Evolutionary conservation across 257 asterid species (phyloP).

Genomic region (Rhazya stricta): DNA sequence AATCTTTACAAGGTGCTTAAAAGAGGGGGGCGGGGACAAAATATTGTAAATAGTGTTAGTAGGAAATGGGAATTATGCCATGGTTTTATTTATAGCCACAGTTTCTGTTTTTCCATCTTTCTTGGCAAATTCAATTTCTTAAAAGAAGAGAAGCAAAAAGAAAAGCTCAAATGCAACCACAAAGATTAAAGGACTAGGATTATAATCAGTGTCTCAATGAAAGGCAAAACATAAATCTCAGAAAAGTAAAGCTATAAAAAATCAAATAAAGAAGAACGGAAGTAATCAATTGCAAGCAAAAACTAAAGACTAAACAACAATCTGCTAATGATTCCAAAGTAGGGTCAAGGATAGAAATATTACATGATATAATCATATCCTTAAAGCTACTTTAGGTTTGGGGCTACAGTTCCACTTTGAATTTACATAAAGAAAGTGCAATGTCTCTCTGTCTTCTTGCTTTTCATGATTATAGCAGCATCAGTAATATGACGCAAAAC

Average conservation of each 20-base stretch:
- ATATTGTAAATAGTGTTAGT: neutral
- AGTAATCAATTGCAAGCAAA: constrained; percentile 29
- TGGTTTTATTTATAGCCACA: neutral
- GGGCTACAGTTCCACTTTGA: constrained; percentile 24
- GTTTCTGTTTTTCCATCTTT: neutral
- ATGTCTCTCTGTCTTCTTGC: constrained; percentile 18
- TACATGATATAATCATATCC: constrained; percentile 42
- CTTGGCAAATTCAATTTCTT: neutral
- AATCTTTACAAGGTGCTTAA: neutral
- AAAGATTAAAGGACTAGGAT: neutral
- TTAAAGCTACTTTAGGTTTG: constrained; percentile 54
- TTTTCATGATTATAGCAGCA: constrained; percentile 39
- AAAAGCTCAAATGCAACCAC: neutral
- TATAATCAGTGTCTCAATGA: neutral
- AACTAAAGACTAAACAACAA: constrained; percentile 38
- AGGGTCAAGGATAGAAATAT: constrained; percentile 46
- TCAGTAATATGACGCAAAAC: constrained; percentile 32
- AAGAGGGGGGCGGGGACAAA: neutral
- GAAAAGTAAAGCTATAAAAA: neutral
- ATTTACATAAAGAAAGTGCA: constrained; percentile 18
- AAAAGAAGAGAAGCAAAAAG: neutral
- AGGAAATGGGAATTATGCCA: neutral
- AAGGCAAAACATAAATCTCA: constrained; percentile 6
- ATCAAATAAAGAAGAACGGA: constrained; percentile 1
- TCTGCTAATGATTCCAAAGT: constrained; percentile 56